Conservation (phyloP, 2,329 filamentous ascomycete species). For the Cryphonectria carpinicola region DNA sequence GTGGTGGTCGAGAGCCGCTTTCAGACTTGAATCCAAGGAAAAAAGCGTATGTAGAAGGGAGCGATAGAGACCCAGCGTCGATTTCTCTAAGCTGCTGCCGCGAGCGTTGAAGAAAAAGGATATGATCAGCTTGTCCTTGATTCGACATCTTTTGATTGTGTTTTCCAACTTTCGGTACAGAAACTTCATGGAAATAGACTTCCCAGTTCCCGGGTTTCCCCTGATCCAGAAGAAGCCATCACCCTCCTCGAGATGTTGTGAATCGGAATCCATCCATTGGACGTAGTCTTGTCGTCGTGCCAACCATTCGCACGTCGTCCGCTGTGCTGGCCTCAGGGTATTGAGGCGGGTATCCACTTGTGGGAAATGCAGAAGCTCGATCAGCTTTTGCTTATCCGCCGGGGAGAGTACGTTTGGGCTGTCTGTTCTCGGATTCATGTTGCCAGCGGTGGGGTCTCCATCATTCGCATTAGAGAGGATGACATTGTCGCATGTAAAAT, state of each 20-base stretch:
- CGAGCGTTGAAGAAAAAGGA: constrained; percentile 56
- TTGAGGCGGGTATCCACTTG: constrained; percentile 43
- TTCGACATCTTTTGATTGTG: constrained; percentile 21
- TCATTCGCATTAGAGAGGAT: not conserved
- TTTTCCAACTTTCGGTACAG: constrained; percentile 24
- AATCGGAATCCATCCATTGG: constrained; percentile 41
- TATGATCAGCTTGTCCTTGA: constrained; percentile 34
- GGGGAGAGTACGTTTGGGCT: not conserved
- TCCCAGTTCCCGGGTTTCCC: constrained; percentile 50
- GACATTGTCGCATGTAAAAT: too few species aligned
- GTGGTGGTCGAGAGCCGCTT: constrained; percentile 37
- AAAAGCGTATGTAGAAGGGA: constrained; percentile 54
- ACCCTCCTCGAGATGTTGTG: constrained; percentile 35
- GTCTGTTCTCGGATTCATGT: not conserved
- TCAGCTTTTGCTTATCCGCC: constrained; percentile 22
- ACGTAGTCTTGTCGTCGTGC: constrained; percentile 39
- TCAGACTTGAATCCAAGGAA: constrained; percentile 38
- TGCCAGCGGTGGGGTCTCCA: not conserved
- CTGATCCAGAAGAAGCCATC: constrained; percentile 51
- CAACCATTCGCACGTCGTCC: constrained; percentile 47
- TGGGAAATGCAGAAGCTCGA: constrained; percentile 43
- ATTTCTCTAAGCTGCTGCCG: constrained; percentile 48
- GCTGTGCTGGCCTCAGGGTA: constrained; percentile 43
- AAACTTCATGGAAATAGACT: constrained; percentile 53
- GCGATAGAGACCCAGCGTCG: constrained; percentile 53